These are phyloP conservation scores for Trametes sp. DNA, from an alignment of 1,284 basidiomycete species.

Conservation along the genomic window DNA sequence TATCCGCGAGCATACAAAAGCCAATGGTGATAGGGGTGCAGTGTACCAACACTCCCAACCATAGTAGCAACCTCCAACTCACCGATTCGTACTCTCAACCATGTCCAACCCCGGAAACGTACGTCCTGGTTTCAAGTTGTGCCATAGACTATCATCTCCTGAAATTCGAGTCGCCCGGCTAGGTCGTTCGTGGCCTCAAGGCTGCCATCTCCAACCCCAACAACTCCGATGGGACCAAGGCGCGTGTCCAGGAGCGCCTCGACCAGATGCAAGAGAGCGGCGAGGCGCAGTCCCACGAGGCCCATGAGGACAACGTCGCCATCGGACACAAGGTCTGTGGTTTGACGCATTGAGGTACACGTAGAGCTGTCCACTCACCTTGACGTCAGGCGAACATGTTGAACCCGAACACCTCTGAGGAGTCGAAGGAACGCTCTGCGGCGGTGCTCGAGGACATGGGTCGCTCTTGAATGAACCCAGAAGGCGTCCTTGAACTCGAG, in stretches of 20 bases:
- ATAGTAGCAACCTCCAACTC: no score
- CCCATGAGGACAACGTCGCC: constrained; percentile 27
- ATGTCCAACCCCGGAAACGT: no score
- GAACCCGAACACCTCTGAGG: constrained; percentile 51
- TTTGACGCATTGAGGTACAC: neutral
- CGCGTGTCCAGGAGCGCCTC: constrained; percentile 51
- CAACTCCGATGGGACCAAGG: constrained; percentile 57
- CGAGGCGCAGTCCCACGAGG: constrained; percentile 22
- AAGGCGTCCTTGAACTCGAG: no score
- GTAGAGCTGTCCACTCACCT: neutral
- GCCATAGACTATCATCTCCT: no score
- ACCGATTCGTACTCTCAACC: no score
- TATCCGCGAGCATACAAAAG: no score
- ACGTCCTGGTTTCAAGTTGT: no score
- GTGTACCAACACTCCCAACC: no score
- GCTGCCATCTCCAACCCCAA: constrained; percentile 54
- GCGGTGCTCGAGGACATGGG: neutral
- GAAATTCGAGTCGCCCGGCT: no score
- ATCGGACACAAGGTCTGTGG: constrained; percentile 12
- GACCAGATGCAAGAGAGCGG: constrained; percentile 43
- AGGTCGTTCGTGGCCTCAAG: constrained; percentile 12
- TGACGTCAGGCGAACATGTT: constrained; percentile 14
- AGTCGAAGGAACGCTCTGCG: constrained; percentile 50
- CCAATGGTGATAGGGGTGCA: no score
- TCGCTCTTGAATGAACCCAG: neutral